phyloP scores from a whole-genome alignment of 2,329 filamentous ascomycete genomes.

The Microsporum audouinii region DNA sequence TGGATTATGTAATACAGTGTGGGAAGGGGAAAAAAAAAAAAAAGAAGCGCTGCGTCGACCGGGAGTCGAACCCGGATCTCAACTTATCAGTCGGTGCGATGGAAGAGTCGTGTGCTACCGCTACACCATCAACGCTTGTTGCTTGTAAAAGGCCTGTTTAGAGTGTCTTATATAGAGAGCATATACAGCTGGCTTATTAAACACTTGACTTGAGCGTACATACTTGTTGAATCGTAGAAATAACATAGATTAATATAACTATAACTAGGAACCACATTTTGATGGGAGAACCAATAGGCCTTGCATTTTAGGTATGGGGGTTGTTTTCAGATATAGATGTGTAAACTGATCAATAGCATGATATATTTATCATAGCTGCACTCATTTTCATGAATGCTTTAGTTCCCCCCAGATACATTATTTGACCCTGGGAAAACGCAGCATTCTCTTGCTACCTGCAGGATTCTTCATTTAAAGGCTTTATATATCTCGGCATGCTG shows the following conservation, averaged over 20 bases:
- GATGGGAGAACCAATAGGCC: neutral
- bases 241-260: too few relatives aligned
- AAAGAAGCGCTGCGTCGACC: conserved; percentile 3
- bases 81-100: conserved; percentile 3
- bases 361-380: too few relatives aligned
- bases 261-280: neutral
- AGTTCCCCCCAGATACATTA: too few relatives aligned
- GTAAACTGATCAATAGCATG: neutral
- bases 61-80: conserved; percentile 4
- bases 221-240: too few relatives aligned
- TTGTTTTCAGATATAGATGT: neutral
- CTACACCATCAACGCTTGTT: conserved; percentile 4
- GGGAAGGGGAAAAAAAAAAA: neutral
- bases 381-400: too few relatives aligned
- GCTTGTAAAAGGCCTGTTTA: neutral
- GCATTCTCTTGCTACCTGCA: too few relatives aligned
- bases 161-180: neutral
- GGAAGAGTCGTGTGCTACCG: conserved; percentile 4
- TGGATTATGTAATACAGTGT: too few relatives aligned
- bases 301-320: neutral
- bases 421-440: too few relatives aligned
- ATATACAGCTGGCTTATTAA: conserved; percentile 1
- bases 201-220: too few relatives aligned
- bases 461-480: too few relatives aligned
- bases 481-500: neutral